Evolutionary conservation across 257 asterid species (phyloP).

Genomic region (Przewalskia tangutica): DNA sequence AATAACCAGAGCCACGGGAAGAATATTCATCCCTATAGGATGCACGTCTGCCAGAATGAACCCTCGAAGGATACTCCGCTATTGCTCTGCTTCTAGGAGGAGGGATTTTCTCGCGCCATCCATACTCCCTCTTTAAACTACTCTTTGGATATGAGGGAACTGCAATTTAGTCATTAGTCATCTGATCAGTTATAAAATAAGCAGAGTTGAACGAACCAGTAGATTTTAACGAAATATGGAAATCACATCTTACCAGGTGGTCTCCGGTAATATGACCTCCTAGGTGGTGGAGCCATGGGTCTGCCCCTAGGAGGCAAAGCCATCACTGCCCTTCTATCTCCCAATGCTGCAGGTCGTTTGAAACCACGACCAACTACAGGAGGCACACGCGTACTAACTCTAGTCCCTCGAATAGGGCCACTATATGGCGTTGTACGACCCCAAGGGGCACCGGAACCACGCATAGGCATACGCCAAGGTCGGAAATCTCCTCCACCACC

Average conservation of each 20-base stretch:
- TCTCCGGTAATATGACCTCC: constrained; percentile 67
- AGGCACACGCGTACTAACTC: constrained; percentile 53
- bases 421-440: constrained; percentile 44
- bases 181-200: background rate
- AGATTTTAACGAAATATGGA: background rate
- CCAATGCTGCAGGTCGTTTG: constrained; percentile 46
- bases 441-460: constrained; percentile 62
- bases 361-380: constrained; percentile 55
- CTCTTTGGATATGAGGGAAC: constrained; percentile 72
- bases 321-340: constrained; percentile 69
- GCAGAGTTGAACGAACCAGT: background rate
- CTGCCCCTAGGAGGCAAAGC: constrained; percentile 61
- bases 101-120: constrained; percentile 15
- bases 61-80: constrained; percentile 52
- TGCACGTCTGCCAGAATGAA: constrained; percentile 55
- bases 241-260: constrained; percentile 55
- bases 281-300: constrained; percentile 56
- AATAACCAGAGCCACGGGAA: constrained; percentile 67
- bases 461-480: constrained; percentile 43
- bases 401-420: constrained; percentile 42
- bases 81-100: constrained; percentile 43
- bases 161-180: constrained; percentile 15
- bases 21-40: constrained; percentile 68
- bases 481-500: constrained; percentile 58
- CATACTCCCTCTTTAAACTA: constrained; percentile 62